phyloP scores from a whole-genome alignment of 352 stramenopile genomes.

The Phytophthora ohioensis region DNA sequence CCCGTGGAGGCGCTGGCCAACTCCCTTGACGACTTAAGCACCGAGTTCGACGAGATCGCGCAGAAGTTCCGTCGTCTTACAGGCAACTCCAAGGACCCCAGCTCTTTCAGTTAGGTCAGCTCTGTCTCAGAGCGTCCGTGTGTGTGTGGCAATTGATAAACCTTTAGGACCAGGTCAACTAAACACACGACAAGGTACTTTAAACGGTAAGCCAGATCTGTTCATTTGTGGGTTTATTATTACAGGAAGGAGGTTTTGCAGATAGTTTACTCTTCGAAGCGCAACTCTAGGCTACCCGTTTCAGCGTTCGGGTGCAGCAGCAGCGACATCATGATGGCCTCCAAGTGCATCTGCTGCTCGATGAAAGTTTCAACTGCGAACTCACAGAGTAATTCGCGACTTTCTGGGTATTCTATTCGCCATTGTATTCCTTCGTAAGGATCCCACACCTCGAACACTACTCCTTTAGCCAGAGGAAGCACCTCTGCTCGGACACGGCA shows the following conservation, averaged over 20 bases:
- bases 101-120: constrained; percentile 76
- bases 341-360: constrained; percentile 71
- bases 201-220: constrained; percentile 8
- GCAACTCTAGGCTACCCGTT: constrained; percentile 41
- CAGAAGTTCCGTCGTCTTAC: constrained; percentile 85
- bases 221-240: background rate
- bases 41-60: constrained; percentile 88
- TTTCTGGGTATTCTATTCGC: constrained; percentile 60
- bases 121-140: background rate
- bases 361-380: constrained; percentile 61
- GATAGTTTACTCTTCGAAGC: constrained; percentile 59
- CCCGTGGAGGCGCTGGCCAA: constrained; percentile 84
- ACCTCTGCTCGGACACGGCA: constrained; percentile 53
- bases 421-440: constrained; percentile 28
- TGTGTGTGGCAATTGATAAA: no score
- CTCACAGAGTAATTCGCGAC: constrained; percentile 57
- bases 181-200: constrained; percentile 22
- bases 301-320: constrained; percentile 45
- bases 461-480: constrained; percentile 24
- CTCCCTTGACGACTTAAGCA: constrained; percentile 87
- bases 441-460: constrained; percentile 60
- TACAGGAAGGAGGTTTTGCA: background rate
- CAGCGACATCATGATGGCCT: constrained; percentile 62
- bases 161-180: background rate
- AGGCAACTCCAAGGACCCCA: constrained; percentile 87